Evolutionary conservation across 2,329 filamentous ascomycete genomes (phyloP), one percentile per base, ranked within the genome.

Genomic region (Aspergillus ochraceus): DNA sequence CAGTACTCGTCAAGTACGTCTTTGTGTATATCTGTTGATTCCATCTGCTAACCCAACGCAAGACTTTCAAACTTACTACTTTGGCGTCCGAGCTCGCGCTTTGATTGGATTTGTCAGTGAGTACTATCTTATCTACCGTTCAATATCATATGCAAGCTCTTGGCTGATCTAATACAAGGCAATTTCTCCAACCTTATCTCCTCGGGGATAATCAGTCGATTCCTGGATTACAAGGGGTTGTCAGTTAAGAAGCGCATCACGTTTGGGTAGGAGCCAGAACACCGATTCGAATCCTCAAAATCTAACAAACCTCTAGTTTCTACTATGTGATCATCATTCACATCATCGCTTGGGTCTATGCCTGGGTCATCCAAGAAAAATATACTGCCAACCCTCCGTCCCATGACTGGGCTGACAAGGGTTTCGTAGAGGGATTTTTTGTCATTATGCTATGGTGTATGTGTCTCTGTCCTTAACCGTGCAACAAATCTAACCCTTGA

Each of bases 291-390:
- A 14, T n/a, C 24, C 11, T n/a, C 17, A 10, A 12, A 30, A 42
- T 10, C 32, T 24, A 47, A 49, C 12, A 4, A 53, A 17, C 2
- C 6, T 12, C 1, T n/a, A 71, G 68, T 11, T 84, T 80, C 63
- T 83, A 75, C 66, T 83, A 80, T 47, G 76, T 82, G 5, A 69
- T 81, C 4, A 62, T 73, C 11, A 61, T 76, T 59, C 81, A 84
- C 61, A 55, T 83, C 20, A 63, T 80, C 20, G 77, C 81, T 1
- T 85, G 82, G 82, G 71, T 79, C 2, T 84, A 84, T 60, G 81
- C 71, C 11, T 84, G 81, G 83, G 78, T 84, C 5, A 71, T 84
- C 6, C 80, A 84, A 65, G 80, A 82, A 62, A 79, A 82, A 56
- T 83, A 80, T 68, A 82, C 79, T 0, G 69, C 73, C 1, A 76